Percentiles rank a stretch among this genome's conserved stretches.
phyloP scores from a whole-genome alignment of 129 eudicot genomes.

The Flaveria robusta region DNA sequence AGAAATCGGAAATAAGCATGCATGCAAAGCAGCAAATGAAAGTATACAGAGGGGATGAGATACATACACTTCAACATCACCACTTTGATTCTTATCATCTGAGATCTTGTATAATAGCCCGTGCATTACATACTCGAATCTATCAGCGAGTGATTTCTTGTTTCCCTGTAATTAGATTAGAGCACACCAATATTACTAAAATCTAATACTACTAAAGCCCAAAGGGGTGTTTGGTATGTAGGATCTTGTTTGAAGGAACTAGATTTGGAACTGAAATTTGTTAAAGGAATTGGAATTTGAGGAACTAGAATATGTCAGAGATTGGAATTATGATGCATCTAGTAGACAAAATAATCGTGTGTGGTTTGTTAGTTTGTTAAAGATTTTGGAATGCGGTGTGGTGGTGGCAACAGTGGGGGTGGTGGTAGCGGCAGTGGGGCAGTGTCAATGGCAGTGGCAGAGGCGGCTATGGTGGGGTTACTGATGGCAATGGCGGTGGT shows the following conservation, averaged over 20 bases:
- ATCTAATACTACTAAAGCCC: neutral
- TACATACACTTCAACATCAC: conserved; percentile 57
- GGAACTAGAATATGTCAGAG: neutral
- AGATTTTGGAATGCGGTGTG: neutral
- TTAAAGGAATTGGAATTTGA: neutral
- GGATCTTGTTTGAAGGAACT: neutral
- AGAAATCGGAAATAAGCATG: neutral
- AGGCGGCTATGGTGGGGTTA: too few species aligned
- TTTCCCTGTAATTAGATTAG: conserved; percentile 46
- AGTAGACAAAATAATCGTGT: neutral
- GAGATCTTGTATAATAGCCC: conserved; percentile 79
- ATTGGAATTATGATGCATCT: neutral
- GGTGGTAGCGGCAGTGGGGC: too few species aligned
- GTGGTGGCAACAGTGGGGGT: too few species aligned
- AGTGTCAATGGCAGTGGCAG: too few species aligned
- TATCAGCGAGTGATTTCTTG: conserved; percentile 84
- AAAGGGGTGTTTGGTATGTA: neutral
- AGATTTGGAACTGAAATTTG: neutral
- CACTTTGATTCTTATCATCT: conserved; percentile 45
- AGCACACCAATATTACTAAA: conserved; percentile 1
- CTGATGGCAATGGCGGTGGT: too few species aligned
- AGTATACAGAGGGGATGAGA: conserved; percentile 3
- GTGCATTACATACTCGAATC: conserved; percentile 85
- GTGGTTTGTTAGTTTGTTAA: neutral
- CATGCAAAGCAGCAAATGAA: neutral